Evolutionary conservation across 345 rosid genomes (phyloP), one percentile per base, ranked within the genome.

Genomic region (Boechera divaricarpa): DNA sequence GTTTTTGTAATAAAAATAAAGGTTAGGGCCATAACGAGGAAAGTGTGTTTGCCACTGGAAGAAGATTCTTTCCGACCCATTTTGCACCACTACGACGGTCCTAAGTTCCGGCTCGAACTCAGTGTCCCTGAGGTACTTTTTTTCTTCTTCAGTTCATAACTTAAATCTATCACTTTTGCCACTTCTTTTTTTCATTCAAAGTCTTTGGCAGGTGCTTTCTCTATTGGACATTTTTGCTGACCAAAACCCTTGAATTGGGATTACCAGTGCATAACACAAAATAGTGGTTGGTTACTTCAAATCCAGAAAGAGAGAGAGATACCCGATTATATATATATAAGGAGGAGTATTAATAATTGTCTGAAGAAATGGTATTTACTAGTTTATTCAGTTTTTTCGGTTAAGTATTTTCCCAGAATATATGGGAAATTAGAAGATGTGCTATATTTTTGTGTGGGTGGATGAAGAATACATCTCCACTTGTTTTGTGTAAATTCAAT

Each of bases 1-100:
- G 11, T 41, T 61, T 38, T 41, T 39, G 15, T 44, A 39, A 58
- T 58, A 21, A 10, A 61, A 39, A 12, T 39, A 64, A 55, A 55
- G 69, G 99, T 96, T 35, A 83, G 77, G 70, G 98, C 92, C 33
- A 67, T 91, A 1, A 93, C 96, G 0, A 88, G 98, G 82, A 93
- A 90, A 84, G 80, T 88, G 7, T 93, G 94, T 53, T 86, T 89
- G 68, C 97, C 99, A 5, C 84, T 96, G 6, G 98, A 96, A 79
- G 99, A 96, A 83, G 99, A 96, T 39, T 90, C 99, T 0, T 96
- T 96, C 90, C 83, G 99, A 82, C 99, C 99, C 64, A 86, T 96
- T 76, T 94, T 96, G 32, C 97, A 93, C 73, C 99, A 96, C 76
- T 96, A 96, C 39, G 99, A 96, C 56, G 99, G 99, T 62, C 99